phyloP scores from a whole-genome alignment of 2,329 filamentous ascomycete species.

The Thielaviopsis musarum region DNA sequence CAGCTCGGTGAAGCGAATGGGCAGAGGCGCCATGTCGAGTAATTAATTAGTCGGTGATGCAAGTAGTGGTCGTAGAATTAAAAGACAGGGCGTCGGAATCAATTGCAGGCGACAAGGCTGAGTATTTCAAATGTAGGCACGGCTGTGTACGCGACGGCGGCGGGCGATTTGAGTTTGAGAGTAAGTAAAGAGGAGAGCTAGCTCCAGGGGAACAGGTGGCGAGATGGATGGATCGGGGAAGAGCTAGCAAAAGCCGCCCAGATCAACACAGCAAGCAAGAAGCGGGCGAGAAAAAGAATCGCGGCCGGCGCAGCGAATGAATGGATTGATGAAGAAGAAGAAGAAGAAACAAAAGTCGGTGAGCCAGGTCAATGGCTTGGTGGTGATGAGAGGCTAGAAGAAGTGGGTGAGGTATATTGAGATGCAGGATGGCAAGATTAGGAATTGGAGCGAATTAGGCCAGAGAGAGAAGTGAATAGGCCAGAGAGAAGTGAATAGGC shows the following conservation, averaged over 20 bases:
- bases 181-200: conserved; percentile 7
- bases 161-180: background rate
- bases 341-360: background rate
- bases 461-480: background rate
- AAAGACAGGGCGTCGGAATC: background rate
- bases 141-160: background rate
- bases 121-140: background rate
- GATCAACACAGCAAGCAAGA: background rate
- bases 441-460: background rate
- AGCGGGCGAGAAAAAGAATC: background rate
- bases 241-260: conserved; percentile 8
- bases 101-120: background rate
- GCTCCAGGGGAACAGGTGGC: conserved; percentile 10
- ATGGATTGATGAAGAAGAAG: background rate
- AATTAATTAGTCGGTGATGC: background rate
- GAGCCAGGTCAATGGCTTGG: conserved; percentile 10
- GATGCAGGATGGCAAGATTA: conserved; percentile 2
- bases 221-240: conserved; percentile 4
- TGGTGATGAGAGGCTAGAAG: background rate
- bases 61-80: background rate
- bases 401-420: conserved; percentile 2
- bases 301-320: background rate
- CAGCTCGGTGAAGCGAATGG: conserved; percentile 87
- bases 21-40: conserved; percentile 46
- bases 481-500: background rate